These are phyloP conservation scores for Wickerhamomyces alni DNA, from an alignment of 805 yeast species.

Conservation along the genomic window DNA sequence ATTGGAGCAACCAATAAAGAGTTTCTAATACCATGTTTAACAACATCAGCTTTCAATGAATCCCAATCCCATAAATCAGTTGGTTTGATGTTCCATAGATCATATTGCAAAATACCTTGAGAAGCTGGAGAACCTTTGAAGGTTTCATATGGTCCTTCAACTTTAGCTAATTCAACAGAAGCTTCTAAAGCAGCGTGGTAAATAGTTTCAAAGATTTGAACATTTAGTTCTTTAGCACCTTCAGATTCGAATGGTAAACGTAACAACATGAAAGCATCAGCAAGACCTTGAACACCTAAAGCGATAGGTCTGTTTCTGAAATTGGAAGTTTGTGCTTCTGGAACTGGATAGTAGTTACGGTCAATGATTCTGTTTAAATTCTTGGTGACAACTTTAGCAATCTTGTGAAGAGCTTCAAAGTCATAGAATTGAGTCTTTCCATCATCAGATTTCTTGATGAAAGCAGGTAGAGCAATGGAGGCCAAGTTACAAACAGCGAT, in stretches of 20 bases:
- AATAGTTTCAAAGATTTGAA: slow-evolving; percentile 87
- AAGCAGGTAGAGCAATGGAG: slow-evolving; percentile 83
- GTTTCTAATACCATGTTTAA: slow-evolving; percentile 70
- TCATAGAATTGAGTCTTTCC: slow-evolving; percentile 48
- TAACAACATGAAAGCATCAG: slow-evolving; percentile 76
- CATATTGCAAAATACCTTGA: slow-evolving; percentile 75
- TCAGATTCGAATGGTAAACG: slow-evolving; percentile 79
- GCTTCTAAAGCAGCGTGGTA: slow-evolving; percentile 90
- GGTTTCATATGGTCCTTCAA: slow-evolving; percentile 64
- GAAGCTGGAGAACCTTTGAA: slow-evolving; percentile 91
- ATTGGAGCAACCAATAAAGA: slow-evolving; percentile 89
- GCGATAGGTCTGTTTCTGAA: slow-evolving; percentile 86
- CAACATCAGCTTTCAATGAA: slow-evolving; percentile 50
- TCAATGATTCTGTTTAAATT: slow-evolving; percentile 83
- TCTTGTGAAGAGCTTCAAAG: slow-evolving; percentile 67
- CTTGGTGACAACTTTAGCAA: slow-evolving; percentile 66
- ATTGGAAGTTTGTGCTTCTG: slow-evolving; percentile 67
- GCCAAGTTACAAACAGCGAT: slow-evolving; percentile 95
- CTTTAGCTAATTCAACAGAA: slow-evolving; percentile 71
- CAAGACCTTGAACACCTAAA: slow-evolving; percentile 92
- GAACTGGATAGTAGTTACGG: slow-evolving; percentile 75
- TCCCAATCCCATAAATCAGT: slow-evolving; percentile 85
- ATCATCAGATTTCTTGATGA: slow-evolving; percentile 46
- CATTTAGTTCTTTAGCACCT: slow-evolving; percentile 67
- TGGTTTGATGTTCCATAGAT: slow-evolving; percentile 80